These are phyloP conservation scores for Leccinum boreale DNA, from an alignment of 768 basidiomycete species.

Conservation along the genomic window DNA sequence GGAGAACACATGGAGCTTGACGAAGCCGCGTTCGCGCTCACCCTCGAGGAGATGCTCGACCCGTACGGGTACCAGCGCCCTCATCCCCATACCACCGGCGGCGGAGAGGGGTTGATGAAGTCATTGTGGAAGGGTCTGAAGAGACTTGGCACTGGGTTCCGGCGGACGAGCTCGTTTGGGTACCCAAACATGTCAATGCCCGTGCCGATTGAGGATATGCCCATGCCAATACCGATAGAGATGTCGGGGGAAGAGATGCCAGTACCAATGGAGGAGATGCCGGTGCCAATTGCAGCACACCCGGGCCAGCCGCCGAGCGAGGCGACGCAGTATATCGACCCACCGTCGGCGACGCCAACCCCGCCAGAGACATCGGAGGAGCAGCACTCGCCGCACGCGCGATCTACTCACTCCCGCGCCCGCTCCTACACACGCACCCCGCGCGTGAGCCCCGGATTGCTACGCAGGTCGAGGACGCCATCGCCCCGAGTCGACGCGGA, in stretches of 20 bases:
- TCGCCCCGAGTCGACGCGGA: not conserved
- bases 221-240: not conserved
- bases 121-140: constrained; percentile 34
- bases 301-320: constrained; percentile 1
- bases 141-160: constrained; percentile 22
- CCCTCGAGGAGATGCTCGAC: not conserved
- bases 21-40: constrained; percentile 3
- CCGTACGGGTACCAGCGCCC: constrained; percentile 7
- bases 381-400: constrained; percentile 17
- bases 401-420: not conserved
- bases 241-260: not conserved
- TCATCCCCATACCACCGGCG: not conserved
- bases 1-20: constrained; percentile 31
- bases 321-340: constrained; percentile 14
- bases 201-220: too few species aligned
- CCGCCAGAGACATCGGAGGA: constrained; percentile 18
- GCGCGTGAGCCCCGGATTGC: not conserved
- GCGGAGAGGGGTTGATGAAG: constrained; percentile 20
- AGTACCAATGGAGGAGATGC: not conserved
- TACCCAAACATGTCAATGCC: constrained; percentile 5
- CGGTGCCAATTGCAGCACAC: not conserved
- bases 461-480: constrained; percentile 1
- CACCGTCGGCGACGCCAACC: not conserved
- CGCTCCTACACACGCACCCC: not conserved
- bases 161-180: not conserved